Evolutionary conservation across 2,329 filamentous ascomycete genomes (phyloP).

Genomic region (Cladosporium sp.): DNA sequence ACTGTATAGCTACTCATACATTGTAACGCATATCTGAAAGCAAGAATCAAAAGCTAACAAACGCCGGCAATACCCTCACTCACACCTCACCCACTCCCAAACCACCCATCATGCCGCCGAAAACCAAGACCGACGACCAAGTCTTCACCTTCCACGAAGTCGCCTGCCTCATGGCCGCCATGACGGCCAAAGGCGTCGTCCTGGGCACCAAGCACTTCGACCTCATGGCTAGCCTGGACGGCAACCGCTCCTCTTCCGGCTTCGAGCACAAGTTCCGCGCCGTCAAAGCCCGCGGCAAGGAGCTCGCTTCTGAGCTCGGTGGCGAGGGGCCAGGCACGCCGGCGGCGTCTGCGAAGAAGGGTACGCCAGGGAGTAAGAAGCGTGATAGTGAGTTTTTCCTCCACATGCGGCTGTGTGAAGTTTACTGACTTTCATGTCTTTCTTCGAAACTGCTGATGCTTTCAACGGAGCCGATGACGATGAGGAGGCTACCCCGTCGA

Average conservation of each 20-base stretch:
- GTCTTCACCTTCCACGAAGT: constrained; percentile 24
- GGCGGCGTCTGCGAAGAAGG: not conserved
- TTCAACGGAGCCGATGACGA: constrained; percentile 14
- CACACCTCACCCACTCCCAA: too few species aligned
- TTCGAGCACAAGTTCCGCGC: constrained; percentile 29
- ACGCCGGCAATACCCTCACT: too few species aligned
- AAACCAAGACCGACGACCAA: constrained; percentile 4
- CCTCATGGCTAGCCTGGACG: constrained; percentile 28
- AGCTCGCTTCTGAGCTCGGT: constrained; percentile 18
- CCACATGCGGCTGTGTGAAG: not conserved
- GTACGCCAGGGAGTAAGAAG: constrained; percentile 11
- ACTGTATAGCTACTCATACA: too few species aligned
- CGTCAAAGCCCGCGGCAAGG: constrained; percentile 26
- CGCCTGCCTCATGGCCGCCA: constrained; percentile 18
- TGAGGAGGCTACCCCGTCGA: constrained; percentile 16
- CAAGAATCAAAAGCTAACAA: too few species aligned
- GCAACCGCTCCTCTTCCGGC: constrained; percentile 15
- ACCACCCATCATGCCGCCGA: not conserved
- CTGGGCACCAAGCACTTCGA: constrained; percentile 21
- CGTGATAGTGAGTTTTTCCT: constrained; percentile 10
- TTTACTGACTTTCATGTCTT: not conserved
- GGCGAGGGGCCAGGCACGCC: not conserved
- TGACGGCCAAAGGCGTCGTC: constrained; percentile 18
- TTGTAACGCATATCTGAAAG: too few species aligned
- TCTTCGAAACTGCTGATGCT: not conserved